Evolutionary conservation across 2,329 filamentous ascomycete genomes (phyloP), one percentile per base, ranked within the genome.

Genomic region (Colletotrichum sublineola): DNA sequence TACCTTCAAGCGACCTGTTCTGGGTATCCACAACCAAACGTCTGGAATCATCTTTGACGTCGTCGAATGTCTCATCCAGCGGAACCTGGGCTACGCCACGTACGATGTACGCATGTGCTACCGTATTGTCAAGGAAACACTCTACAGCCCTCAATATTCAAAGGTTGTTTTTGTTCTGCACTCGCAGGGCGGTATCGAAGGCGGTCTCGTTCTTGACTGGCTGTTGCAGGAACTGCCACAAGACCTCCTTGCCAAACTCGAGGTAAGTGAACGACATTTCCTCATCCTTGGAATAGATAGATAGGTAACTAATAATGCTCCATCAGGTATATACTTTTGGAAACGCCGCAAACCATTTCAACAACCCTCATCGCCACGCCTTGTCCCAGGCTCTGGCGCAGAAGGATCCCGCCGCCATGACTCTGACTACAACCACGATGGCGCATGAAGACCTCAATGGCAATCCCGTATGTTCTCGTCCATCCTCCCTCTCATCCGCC

Each of bases 261-360:
- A 96, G 80, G 61, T 63, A 29, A 42, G 36, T 9, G 5, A n/a
- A 12, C 9, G 3, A 5, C 11, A 2, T 29, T 6, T 15, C 5
- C 31, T 12, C 31, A 20, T 5, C 9, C 8, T 2, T 18, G 29
- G 5, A 33, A 40, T 15, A 18, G 5, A 33, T 29, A 12, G 24
- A 40, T 15, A 18, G 5, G 46, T 29, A 12, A 15, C 46, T 52
- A 11, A 63, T 15, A 31, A 52, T 3, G 24, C 1, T 12, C 8
- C 3, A 18, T 44, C 6, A 63, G 61, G 88, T 96, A 1, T 92
- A 91, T 80, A 95, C 93, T 0, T 96, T 96, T 79, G 93, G 92
- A 40, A 92, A 90, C 71, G 93, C 93, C 0, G 92, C 93, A 0
- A 94, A 94, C 77, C 93, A 95, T 79, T 95, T 94, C 84, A 95